Percentiles rank a stretch among this genome's conserved stretches.
phyloP scores from a whole-genome alignment of 495 filamentous ascomycete species.

The Aspergillus homomorphus region DNA sequence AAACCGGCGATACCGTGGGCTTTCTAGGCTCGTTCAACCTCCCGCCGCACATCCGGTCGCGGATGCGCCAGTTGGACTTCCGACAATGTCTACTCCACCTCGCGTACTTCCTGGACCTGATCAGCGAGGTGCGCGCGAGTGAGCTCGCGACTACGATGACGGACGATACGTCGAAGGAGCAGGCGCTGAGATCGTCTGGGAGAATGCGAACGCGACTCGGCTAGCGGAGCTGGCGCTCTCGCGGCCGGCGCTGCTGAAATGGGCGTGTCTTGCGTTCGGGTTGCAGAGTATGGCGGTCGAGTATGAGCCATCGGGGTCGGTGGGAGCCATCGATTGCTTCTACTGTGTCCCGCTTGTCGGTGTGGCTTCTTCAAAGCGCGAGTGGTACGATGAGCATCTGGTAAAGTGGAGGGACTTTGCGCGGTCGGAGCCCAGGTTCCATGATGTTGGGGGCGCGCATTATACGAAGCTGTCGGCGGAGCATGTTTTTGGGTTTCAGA shows the following conservation, averaged over 20 bases:
- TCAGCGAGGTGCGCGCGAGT: conserved; percentile 33
- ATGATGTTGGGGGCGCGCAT: conserved; percentile 25
- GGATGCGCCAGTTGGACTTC: conserved; percentile 50
- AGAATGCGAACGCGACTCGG: conserved; percentile 12
- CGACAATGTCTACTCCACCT: conserved; percentile 45
- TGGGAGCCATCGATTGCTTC: conserved; percentile 50
- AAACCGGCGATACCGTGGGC: conserved; percentile 23
- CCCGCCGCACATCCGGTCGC: conserved; percentile 52
- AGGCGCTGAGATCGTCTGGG: background rate
- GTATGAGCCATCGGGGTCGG: conserved; percentile 48
- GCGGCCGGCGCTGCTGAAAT: conserved; percentile 26
- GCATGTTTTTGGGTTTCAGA: conserved; percentile 22
- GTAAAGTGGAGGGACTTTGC: conserved; percentile 44
- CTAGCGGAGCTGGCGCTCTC: conserved; percentile 39
- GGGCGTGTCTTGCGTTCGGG: conserved; percentile 39
- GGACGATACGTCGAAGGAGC: conserved; percentile 15
- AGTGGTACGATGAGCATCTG: conserved; percentile 44
- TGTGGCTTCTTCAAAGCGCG: conserved; percentile 35
- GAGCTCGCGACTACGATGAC: conserved; percentile 5
- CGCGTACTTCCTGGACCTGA: conserved; percentile 46
- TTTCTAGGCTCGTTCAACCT: conserved; percentile 34
- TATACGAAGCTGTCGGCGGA: conserved; percentile 23
- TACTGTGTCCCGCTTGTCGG: conserved; percentile 39
- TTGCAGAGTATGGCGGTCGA: conserved; percentile 46
- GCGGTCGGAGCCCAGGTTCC: conserved; percentile 11